Percentiles rank a stretch among this genome's conserved stretches.
phyloP scores from a whole-genome alignment of 768 basidiomycete genomes.

The Lactarius deliciosus region DNA sequence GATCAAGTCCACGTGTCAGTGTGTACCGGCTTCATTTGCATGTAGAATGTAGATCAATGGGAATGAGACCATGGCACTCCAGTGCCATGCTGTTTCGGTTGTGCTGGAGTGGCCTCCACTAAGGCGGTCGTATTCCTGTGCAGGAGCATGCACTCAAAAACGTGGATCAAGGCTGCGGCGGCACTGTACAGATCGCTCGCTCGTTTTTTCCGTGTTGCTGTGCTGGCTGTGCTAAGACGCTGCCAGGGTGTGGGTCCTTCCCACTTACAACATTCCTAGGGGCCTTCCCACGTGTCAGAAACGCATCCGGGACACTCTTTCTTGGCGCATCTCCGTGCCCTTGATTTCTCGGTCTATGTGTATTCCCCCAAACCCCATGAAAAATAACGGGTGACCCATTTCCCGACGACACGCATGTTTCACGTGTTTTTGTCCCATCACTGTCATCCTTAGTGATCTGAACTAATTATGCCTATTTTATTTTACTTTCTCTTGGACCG shows the following conservation, averaged over 20 bases:
- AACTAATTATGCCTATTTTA: background rate
- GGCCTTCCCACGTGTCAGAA: background rate
- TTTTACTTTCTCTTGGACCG: background rate
- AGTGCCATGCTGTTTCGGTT: slow-evolving; percentile 13
- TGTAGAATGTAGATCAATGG: slow-evolving; percentile 17
- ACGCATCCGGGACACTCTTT: background rate
- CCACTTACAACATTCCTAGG: slow-evolving; percentile 8
- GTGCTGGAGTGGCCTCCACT: slow-evolving; percentile 6
- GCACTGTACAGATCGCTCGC: background rate
- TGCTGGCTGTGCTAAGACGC: slow-evolving; percentile 8
- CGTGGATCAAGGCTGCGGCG: slow-evolving; percentile 22
- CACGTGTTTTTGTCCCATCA: background rate
- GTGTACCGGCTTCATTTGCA: background rate
- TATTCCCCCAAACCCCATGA: background rate
- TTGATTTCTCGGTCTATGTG: background rate
- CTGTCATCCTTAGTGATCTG: background rate
- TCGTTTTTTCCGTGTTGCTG: background rate
- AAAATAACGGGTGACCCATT: background rate
- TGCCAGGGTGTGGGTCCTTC: background rate
- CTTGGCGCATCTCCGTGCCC: background rate
- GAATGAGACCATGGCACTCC: background rate
- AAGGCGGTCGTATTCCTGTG: slow-evolving; percentile 7
- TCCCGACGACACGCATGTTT: background rate
- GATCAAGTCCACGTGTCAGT: slow-evolving; percentile 13
- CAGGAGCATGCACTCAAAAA: slow-evolving; percentile 13